Percentiles rank a stretch among this genome's conserved stretches.
phyloP scores from a whole-genome alignment of 2,329 filamentous ascomycete species.

The Capronia americana region DNA sequence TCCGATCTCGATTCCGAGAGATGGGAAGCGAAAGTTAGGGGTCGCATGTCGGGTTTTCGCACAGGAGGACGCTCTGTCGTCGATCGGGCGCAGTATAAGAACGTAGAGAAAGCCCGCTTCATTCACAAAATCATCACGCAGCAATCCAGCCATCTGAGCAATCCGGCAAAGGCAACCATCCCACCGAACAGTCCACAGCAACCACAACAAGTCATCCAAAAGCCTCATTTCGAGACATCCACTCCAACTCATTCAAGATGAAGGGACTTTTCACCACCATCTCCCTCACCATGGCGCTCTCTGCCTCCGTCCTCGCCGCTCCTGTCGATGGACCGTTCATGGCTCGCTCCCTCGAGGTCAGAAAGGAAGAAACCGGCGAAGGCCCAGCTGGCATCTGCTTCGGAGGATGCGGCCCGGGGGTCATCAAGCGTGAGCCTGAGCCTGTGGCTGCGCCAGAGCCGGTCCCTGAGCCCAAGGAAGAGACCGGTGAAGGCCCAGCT shows the following conservation, averaged over 20 bases:
- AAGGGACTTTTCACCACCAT: constrained; percentile 1
- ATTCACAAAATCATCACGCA: neutral
- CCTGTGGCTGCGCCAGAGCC: constrained; percentile 7
- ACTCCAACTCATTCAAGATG: constrained; percentile 4
- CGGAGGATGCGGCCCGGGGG: neutral
- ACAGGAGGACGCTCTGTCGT: neutral
- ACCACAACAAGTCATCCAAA: neutral
- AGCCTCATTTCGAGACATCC: neutral
- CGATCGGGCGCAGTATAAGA: neutral
- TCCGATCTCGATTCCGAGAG: neutral
- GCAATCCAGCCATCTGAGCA: neutral
- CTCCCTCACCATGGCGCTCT: constrained; percentile 1
- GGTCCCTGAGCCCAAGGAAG: neutral
- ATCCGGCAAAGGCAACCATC: neutral
- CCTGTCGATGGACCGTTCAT: constrained; percentile 6
- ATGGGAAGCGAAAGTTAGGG: neutral
- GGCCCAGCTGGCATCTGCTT: constrained; percentile 9
- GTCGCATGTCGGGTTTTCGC: neutral
- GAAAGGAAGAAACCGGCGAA: neutral
- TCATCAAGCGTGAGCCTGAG: constrained; percentile 14
- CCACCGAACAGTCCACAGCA: neutral
- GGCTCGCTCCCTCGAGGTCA: constrained; percentile 1
- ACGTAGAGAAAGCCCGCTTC: neutral
- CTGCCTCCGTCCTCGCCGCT: constrained; percentile 2
- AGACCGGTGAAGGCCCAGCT: constrained; percentile 7